Percentiles rank a stretch among this genome's conserved stretches.
These are phyloP conservation scores for Camillea tinctor DNA, from an alignment of 2,329 filamentous ascomycete species.

Conservation along the genomic window DNA sequence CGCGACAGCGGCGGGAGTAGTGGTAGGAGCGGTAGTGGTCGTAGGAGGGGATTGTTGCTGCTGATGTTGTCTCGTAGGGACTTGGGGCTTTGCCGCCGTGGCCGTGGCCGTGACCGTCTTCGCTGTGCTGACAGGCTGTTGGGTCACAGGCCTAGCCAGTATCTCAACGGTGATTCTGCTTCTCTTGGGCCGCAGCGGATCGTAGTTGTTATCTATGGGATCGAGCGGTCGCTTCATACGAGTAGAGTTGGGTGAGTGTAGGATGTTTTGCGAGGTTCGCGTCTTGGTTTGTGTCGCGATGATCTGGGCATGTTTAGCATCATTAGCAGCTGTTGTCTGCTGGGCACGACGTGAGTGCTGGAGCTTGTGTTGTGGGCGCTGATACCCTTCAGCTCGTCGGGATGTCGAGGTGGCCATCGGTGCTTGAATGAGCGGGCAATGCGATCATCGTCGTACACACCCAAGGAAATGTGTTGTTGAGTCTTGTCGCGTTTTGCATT, in stretches of 20 bases:
- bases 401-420: constrained; percentile 27
- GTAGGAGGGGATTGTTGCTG: constrained; percentile 20
- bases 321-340: constrained; percentile 11
- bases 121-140: constrained; percentile 22
- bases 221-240: constrained; percentile 52
- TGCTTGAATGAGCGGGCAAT: constrained; percentile 2
- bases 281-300: constrained; percentile 23
- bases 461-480: neutral
- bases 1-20: constrained; percentile 10
- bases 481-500: neutral
- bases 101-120: constrained; percentile 24
- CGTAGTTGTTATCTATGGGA: constrained; percentile 43
- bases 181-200: constrained; percentile 47
- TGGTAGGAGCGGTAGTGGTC: constrained; percentile 15
- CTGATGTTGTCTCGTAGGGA: constrained; percentile 12
- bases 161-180: constrained; percentile 55
- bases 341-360: constrained; percentile 16
- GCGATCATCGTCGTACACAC: constrained; percentile 2
- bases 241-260: constrained; percentile 34
- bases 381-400: constrained; percentile 29
- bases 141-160: constrained; percentile 32
- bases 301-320: constrained; percentile 21
- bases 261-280: constrained; percentile 29
- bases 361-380: constrained; percentile 20
- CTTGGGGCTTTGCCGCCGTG: constrained; percentile 27